Evolutionary conservation across 805 yeast genomes (phyloP).

Genomic region (Wickerhamia fluorescens): DNA sequence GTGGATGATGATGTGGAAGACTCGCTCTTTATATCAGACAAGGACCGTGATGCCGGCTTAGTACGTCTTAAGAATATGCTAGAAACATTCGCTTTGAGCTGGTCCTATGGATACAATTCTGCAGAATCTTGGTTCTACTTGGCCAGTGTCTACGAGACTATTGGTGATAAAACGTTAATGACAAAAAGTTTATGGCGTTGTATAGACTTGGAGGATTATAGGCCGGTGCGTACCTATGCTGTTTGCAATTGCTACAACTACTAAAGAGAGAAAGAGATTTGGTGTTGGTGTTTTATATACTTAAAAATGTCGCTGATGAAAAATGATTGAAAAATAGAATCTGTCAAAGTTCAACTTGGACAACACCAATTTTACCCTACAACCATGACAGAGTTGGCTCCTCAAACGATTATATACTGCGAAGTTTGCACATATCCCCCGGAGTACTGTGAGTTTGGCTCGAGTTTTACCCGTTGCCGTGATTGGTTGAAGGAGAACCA

Average conservation of each 20-base stretch:
- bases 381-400: conserved; percentile 22
- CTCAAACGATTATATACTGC: conserved; percentile 54
- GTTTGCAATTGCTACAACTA: conserved; percentile 21
- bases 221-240: conserved; percentile 50
- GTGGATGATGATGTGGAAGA: conserved; percentile 27
- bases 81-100: conserved; percentile 28
- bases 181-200: conserved; percentile 53
- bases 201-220: conserved; percentile 53
- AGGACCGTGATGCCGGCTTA: conserved; percentile 55
- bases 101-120: conserved; percentile 35
- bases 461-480: conserved; percentile 72
- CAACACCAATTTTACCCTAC: too few species aligned
- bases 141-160: conserved; percentile 53
- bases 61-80: conserved; percentile 46
- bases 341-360: too few species aligned
- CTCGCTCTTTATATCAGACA: conserved; percentile 43
- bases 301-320: too few species aligned
- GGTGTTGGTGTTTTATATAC: too few species aligned
- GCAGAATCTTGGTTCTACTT: conserved; percentile 67
- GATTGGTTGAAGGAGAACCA: conserved; percentile 66
- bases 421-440: conserved; percentile 81
- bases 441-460: conserved; percentile 90
- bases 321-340: too few species aligned
- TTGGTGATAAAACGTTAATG: conserved; percentile 44
- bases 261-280: conserved; percentile 1